Conservation (phyloP, 2,329 filamentous ascomycete genomes). For the Aureobasidium melanogenum region DNA sequence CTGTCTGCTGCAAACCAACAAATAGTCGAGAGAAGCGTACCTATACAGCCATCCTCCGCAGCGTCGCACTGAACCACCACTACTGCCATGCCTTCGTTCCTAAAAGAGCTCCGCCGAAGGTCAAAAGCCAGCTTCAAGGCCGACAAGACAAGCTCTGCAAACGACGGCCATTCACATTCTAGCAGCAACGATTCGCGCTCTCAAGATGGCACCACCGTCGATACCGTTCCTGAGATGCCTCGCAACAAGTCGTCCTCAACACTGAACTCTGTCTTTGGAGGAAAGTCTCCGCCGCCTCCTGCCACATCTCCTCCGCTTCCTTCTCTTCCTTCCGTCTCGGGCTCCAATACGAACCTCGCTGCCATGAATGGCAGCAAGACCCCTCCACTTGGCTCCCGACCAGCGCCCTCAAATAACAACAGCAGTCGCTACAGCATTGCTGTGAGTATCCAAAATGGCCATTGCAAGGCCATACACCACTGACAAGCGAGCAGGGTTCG, state of each 20-base stretch:
- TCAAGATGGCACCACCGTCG: conserved; percentile 19
- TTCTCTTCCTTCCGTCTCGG: conserved; percentile 18
- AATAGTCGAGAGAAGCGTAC: not conserved
- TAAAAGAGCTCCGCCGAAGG: conserved; percentile 62
- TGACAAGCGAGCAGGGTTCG: conserved; percentile 22
- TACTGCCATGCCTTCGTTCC: conserved; percentile 47
- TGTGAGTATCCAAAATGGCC: conserved; percentile 15
- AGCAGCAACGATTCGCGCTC: conserved; percentile 37
- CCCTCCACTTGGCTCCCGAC: conserved; percentile 26
- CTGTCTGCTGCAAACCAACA: not conserved
- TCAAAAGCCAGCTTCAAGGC: conserved; percentile 67
- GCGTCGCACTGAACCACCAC: not conserved
- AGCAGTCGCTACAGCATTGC: conserved; percentile 53
- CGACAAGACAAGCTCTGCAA: conserved; percentile 45
- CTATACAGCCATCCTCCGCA: not conserved
- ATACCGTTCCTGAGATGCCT: conserved; percentile 34
- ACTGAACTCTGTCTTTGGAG: conserved; percentile 52
- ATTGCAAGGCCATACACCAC: not conserved
- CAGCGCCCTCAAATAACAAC: conserved; percentile 16
- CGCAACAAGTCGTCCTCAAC: conserved; percentile 57
- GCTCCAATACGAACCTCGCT: conserved; percentile 48
- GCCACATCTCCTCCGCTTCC: conserved; percentile 61
- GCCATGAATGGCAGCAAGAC: conserved; percentile 40
- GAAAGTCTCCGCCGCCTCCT: conserved; percentile 58
- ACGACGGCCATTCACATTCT: conserved; percentile 15